Evolutionary conservation across 2,329 filamentous ascomycete species (phyloP).

Genomic region (Pseudogymnoascus sp.): DNA sequence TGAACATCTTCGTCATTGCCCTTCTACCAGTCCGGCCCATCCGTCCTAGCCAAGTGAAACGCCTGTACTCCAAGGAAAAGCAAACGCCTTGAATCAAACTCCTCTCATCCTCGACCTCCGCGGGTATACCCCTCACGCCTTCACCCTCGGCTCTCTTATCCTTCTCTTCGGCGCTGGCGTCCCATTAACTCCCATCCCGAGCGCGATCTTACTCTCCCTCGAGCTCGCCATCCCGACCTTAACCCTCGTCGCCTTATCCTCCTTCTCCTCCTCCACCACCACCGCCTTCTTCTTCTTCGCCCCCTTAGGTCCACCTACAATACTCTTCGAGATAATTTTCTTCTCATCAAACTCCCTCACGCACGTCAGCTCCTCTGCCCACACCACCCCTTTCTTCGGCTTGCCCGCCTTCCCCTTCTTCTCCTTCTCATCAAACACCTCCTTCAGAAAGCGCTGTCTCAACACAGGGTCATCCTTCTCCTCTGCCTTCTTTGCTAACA

Average conservation of each 20-base stretch:
- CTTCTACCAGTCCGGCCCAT: not conserved
- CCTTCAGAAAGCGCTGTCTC: constrained; percentile 28
- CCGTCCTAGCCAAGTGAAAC: not conserved
- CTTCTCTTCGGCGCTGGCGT: constrained; percentile 25
- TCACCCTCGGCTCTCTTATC: constrained; percentile 12
- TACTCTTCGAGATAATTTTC: constrained; percentile 20
- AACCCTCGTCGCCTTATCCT: constrained; percentile 22
- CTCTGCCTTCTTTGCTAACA: constrained; percentile 28
- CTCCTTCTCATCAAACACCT: constrained; percentile 26
- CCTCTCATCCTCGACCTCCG: not conserved
- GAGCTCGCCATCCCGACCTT: constrained; percentile 16
- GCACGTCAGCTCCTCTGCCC: constrained; percentile 26
- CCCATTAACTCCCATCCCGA: constrained; percentile 25
- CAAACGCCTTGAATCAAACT: constrained; percentile 3
- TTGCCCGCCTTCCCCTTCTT: constrained; percentile 23
- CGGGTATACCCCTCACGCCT: not conserved
- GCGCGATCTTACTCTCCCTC: constrained; percentile 14
- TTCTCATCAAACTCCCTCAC: constrained; percentile 20
- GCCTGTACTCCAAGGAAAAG: not conserved
- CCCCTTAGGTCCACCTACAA: constrained; percentile 13
- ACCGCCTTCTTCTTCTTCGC: constrained; percentile 19
- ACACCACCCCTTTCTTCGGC: constrained; percentile 24
- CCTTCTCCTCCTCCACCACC: constrained; percentile 18
- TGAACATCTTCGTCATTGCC: constrained; percentile 1
- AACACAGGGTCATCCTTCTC: constrained; percentile 33